These are phyloP conservation scores for Gigaspora rosea DNA, from an alignment of 192 early-diverging fungal genomes.

Conservation along the genomic window DNA sequence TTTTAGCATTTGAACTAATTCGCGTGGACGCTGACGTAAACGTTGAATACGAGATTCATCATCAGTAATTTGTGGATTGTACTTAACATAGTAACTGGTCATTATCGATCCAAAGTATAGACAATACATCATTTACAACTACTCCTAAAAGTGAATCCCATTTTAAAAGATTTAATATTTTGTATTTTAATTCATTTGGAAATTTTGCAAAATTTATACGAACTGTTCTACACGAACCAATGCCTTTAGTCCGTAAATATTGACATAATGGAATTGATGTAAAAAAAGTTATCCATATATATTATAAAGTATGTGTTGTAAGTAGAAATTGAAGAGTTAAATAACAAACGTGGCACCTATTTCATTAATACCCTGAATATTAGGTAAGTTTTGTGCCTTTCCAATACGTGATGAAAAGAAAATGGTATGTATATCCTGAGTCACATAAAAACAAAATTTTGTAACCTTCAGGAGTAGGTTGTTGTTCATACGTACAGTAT, in stretches of 20 bases:
- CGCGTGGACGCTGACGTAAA: too few relatives aligned
- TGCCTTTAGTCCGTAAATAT: conserved; percentile 5
- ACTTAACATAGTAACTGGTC: conserved; percentile 32
- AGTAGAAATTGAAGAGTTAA: conserved; percentile 25
- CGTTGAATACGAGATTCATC: background rate
- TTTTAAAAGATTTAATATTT: background rate
- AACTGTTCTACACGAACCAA: conserved; percentile 30
- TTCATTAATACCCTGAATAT: background rate
- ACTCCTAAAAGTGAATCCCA: conserved; percentile 29
- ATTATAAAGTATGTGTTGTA: conserved; percentile 32
- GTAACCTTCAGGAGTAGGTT: too few relatives aligned
- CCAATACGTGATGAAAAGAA: too few relatives aligned
- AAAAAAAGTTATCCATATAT: conserved; percentile 43
- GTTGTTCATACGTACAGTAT: too few relatives aligned
- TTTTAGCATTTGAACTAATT: too few relatives aligned
- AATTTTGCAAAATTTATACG: conserved; percentile 10
- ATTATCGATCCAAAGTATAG: conserved; percentile 33
- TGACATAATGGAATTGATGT: conserved; percentile 33
- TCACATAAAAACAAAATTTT: too few relatives aligned
- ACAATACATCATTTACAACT: conserved; percentile 22
- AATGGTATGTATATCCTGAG: too few relatives aligned
- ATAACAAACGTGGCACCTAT: conserved; percentile 18
- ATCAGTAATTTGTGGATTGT: conserved; percentile 25
- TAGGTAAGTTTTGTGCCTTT: too few relatives aligned
- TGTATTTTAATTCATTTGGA: conserved; percentile 3